Percentiles rank a stretch among this genome's conserved stretches.
phyloP scores from a whole-genome alignment of 805 yeast genomes.

The Wickerhamiella azymoides region DNA sequence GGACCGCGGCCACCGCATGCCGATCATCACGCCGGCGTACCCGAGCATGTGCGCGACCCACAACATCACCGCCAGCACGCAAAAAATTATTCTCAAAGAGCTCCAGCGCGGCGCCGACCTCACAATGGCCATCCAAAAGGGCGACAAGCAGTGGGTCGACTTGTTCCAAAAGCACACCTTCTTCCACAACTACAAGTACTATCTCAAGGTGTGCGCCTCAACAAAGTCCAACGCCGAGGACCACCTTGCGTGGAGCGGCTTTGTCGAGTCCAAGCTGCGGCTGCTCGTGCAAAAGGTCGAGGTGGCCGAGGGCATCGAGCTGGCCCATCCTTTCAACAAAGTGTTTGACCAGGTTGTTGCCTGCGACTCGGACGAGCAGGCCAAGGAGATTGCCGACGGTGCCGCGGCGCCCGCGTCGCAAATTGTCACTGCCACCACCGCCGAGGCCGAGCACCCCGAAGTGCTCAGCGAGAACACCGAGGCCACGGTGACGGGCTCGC shows the following conservation, averaged over 20 bases:
- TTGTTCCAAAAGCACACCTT: slow-evolving; percentile 69
- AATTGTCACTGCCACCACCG: slow-evolving; percentile 3
- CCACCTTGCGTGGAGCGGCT: slow-evolving; percentile 81
- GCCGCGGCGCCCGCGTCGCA: slow-evolving; percentile 44
- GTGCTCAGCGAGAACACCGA: slow-evolving; percentile 1
- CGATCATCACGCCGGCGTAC: slow-evolving; percentile 95
- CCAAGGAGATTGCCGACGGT: slow-evolving; percentile 40
- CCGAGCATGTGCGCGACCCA: slow-evolving; percentile 99
- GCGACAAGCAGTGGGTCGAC: slow-evolving; percentile 58
- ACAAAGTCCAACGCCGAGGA: slow-evolving; percentile 65
- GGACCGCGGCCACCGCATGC: slow-evolving; percentile 88
- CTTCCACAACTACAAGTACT: slow-evolving; percentile 73
- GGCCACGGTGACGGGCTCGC: slow-evolving; percentile 6
- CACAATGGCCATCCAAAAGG: slow-evolving; percentile 51
- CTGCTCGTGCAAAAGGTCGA: slow-evolving; percentile 75
- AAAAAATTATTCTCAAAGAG: slow-evolving; percentile 66
- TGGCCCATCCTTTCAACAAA: slow-evolving; percentile 86
- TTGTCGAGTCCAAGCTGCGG: slow-evolving; percentile 80
- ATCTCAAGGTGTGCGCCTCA: slow-evolving; percentile 66
- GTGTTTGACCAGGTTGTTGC: slow-evolving; percentile 46
- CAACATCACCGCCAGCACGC: slow-evolving; percentile 81
- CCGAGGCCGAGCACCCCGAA: slow-evolving; percentile 5
- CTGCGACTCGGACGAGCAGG: slow-evolving; percentile 40
- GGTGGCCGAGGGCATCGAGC: slow-evolving; percentile 50
- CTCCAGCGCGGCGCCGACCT: slow-evolving; percentile 61